A percentile compares a stretch with the other conserved stretches of the same genome.
Evolutionary conservation across 805 yeast genomes (phyloP).

Genomic region (Kuraishia ogatae): DNA sequence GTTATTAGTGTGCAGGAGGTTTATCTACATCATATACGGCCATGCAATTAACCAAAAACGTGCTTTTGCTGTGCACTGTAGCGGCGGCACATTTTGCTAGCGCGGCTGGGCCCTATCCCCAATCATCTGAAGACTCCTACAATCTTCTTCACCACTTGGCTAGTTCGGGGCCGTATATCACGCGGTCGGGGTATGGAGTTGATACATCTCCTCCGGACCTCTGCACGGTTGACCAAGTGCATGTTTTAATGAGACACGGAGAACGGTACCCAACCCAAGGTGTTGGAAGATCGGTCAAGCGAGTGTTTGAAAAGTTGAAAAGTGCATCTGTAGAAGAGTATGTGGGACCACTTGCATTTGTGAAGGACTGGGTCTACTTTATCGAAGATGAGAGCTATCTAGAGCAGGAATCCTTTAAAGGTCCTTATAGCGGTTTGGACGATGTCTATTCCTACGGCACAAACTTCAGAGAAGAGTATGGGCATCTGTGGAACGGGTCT

Average conservation of each 20-base stretch:
- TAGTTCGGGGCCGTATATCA: conserved; percentile 50
- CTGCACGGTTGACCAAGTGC: conserved; percentile 58
- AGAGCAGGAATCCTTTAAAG: conserved; percentile 13
- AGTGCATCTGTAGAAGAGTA: conserved; percentile 24
- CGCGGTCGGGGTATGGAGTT: conserved; percentile 44
- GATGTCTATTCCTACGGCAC: conserved; percentile 43
- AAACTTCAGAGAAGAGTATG: conserved; percentile 38
- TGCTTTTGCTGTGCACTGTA: neutral
- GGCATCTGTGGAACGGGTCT: conserved; percentile 30
- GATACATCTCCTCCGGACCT: conserved; percentile 35
- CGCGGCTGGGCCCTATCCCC: conserved; percentile 7
- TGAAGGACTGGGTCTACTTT: conserved; percentile 46
- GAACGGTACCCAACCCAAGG: conserved; percentile 59
- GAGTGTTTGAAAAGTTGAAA: conserved; percentile 24
- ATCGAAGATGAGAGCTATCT: conserved; percentile 22
- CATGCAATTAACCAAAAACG: neutral
- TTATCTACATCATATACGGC: no score
- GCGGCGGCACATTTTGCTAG: neutral
- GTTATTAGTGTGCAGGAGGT: no score
- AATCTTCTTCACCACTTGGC: conserved; percentile 42
- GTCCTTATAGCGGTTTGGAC: conserved; percentile 44
- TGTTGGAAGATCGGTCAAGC: conserved; percentile 18
- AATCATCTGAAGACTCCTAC: conserved; percentile 30
- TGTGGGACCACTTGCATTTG: conserved; percentile 44
- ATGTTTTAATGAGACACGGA: conserved; percentile 68